Conservation (phyloP, 2,329 filamentous ascomycete species). For the Anisogramma anomala region DNA sequence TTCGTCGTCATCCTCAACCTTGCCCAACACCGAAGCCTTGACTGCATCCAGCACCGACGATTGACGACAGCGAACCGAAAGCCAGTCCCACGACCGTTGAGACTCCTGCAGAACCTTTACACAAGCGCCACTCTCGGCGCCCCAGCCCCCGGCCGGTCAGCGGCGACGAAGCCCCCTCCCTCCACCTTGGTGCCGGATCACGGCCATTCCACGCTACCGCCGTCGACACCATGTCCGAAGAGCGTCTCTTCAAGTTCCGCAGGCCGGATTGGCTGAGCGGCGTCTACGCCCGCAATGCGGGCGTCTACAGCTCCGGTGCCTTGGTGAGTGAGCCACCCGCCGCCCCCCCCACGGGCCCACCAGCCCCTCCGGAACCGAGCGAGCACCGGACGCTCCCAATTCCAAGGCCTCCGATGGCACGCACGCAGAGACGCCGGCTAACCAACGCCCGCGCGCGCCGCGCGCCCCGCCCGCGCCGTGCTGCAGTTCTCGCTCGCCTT, state of each 20-base stretch:
- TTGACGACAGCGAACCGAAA: no score
- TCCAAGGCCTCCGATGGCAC: background rate
- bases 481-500: slow-evolving; percentile 55
- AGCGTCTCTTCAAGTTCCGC: slow-evolving; percentile 56
- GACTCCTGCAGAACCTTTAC: no score
- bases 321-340: slow-evolving; percentile 44
- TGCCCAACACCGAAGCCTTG: no score
- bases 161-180: background rate
- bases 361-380: background rate
- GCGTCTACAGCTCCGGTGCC: slow-evolving; percentile 51
- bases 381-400: background rate
- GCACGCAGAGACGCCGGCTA: background rate
- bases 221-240: slow-evolving; percentile 42
- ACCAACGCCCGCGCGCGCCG: slow-evolving; percentile 5
- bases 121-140: no score
- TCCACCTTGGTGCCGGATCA: background rate
- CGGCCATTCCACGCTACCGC: no score
- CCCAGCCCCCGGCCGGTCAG: no score
- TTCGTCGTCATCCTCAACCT: no score
- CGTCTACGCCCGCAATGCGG: slow-evolving; percentile 50
- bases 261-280: slow-evolving; percentile 57
- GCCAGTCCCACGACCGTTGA: no score
- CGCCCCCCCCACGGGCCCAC: background rate
- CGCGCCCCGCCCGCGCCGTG: no score
- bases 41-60: no score